Evolutionary conservation across 129 eudicot species (phyloP), one percentile per base, ranked within the genome.

Genomic region (Chrysanthemum makinoi): DNA sequence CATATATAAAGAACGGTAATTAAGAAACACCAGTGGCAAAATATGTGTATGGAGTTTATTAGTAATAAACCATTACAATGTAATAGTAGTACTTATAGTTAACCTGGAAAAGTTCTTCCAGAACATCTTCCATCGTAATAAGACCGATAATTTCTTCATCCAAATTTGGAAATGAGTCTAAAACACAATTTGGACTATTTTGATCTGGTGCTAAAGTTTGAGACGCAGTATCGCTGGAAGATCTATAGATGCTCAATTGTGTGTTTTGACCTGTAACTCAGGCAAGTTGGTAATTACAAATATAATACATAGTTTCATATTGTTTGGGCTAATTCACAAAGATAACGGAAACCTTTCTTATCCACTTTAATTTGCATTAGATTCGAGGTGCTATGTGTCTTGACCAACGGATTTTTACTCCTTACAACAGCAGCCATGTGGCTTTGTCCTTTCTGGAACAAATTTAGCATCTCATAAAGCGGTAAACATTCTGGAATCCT

Each of bases 121-220:
- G 74, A 73, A 90, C 96, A 72, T 90, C 96, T 75, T 90, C 95
- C 96, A 90, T 87, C n/a, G 96, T 90, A 63, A 90, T 90, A 54
- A 90, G 78, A 39, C 96, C 96, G n/a, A 87, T 79, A 64, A 83
- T 86, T 72, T 87, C 95, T 79, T 90, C 94, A 64, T 82, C 80
- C 47, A 66, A 55, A 72, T 71, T 73, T 10, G 83, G 60, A 61
- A 35, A 50, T 22, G 84, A 56, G 33, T 72, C 83, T 26, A 75
- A 55, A 65, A 12, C 74, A 63, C 75, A 70, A 46, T 55, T 64
- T 20, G 65, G 26, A n/a, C 65, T 50, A 39, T 24, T 76, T 54
- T 20, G 55, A 51, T 75, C 73, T 57, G 56, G 62, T 69, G 74
- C 69, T 53, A 80, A 65, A 79, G 66, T 74, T 68, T 57, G 79